Evolutionary conservation across 2,329 filamentous ascomycete species (phyloP).

Genomic region (Ophiosphaerella narmari): DNA sequence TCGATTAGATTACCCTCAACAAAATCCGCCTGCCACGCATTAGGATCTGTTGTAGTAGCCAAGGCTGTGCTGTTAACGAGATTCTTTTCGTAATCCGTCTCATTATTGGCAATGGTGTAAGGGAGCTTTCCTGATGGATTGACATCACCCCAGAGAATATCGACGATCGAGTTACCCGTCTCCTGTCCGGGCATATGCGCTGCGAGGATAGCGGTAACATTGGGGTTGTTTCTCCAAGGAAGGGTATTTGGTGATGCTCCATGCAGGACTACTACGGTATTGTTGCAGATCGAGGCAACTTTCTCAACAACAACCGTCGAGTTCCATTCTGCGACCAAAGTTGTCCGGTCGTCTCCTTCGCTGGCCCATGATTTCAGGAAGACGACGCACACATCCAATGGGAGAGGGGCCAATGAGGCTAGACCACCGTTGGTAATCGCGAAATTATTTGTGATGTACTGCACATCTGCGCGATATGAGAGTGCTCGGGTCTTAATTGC

Average conservation of each 20-base stretch:
- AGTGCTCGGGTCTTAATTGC: constrained; percentile 41
- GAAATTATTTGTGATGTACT: constrained; percentile 50
- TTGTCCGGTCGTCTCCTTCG: constrained; percentile 50
- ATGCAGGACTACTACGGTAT: constrained; percentile 56
- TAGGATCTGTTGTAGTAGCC: constrained; percentile 36
- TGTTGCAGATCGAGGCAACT: constrained; percentile 51
- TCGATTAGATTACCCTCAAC: constrained; percentile 59
- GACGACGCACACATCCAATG: constrained; percentile 55
- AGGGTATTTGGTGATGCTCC: constrained; percentile 46
- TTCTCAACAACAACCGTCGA: constrained; percentile 45
- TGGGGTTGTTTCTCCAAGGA: constrained; percentile 47
- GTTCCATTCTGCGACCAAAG: constrained; percentile 50
- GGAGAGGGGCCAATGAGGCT: constrained; percentile 32
- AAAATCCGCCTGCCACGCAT: constrained; percentile 56
- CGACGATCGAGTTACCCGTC: constrained; percentile 44
- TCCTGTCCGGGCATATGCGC: constrained; percentile 50
- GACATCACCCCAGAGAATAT: constrained; percentile 70
- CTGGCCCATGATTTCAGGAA: constrained; percentile 60
- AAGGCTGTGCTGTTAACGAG: constrained; percentile 45
- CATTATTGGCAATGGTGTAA: constrained; percentile 77
- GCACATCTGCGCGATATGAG: constrained; percentile 49
- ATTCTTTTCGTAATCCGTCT: constrained; percentile 65
- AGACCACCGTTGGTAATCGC: constrained; percentile 35
- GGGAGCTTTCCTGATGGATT: constrained; percentile 81
- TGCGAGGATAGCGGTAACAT: constrained; percentile 48